Percentiles rank a stretch among this genome's conserved stretches.
phyloP scores from a whole-genome alignment of 208 protist species.

The Polymyxa betae region DNA sequence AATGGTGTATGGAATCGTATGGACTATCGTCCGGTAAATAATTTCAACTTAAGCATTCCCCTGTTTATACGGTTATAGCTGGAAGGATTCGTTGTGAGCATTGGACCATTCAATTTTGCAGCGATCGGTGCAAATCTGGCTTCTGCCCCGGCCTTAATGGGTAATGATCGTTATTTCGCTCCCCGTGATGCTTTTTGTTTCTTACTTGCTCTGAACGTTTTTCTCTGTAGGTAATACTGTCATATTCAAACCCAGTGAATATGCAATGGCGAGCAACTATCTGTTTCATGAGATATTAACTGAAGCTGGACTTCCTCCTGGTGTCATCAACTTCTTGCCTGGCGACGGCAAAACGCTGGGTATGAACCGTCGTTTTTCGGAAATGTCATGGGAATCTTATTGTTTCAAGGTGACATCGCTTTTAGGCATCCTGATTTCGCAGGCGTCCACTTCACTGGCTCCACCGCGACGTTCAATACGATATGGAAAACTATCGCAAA shows the following conservation, averaged over 20 bases:
- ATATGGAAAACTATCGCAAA: slow-evolving; percentile 87
- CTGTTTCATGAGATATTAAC: slow-evolving; percentile 79
- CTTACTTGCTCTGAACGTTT: neutral
- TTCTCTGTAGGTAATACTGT: slow-evolving; percentile 80
- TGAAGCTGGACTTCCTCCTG: slow-evolving; percentile 86
- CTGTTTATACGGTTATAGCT: slow-evolving; percentile 65
- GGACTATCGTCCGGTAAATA: slow-evolving; percentile 84
- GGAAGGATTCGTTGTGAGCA: slow-evolving; percentile 91
- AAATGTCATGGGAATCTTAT: neutral
- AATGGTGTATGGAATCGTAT: slow-evolving; percentile 87
- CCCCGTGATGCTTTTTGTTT: neutral
- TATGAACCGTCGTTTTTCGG: neutral
- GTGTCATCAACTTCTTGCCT: slow-evolving; percentile 92
- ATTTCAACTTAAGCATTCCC: neutral
- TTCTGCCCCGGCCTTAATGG: slow-evolving; percentile 91
- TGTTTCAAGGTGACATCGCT: slow-evolving; percentile 63
- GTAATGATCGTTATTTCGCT: too few relatives aligned
- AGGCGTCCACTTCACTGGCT: slow-evolving; percentile 93
- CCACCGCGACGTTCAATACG: slow-evolving; percentile 73
- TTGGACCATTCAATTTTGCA: slow-evolving; percentile 97
- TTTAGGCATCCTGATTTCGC: slow-evolving; percentile 76
- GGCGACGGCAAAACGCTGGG: slow-evolving; percentile 71
- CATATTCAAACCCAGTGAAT: slow-evolving; percentile 92
- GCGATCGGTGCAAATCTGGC: slow-evolving; percentile 93
- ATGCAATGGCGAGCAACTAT: slow-evolving; percentile 86